A percentile compares a stretch with the other conserved stretches of the same genome.
These are phyloP conservation scores for Penicillium robsamsonii DNA, from an alignment of 495 filamentous ascomycete genomes.

Conservation along the genomic window DNA sequence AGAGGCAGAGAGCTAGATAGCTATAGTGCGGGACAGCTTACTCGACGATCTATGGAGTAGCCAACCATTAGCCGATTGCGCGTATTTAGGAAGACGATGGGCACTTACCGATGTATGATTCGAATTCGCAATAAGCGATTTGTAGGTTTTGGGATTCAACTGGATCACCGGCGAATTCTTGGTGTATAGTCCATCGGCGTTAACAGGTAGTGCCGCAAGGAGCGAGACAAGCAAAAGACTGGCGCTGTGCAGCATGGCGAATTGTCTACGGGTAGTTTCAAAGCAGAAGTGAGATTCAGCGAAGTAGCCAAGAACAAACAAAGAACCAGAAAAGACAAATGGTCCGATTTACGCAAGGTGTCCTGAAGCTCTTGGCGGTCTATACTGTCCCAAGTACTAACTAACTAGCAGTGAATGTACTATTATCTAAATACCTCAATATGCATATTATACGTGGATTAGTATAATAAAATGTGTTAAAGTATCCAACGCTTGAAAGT, in stretches of 20 bases:
- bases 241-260: constrained; percentile 27
- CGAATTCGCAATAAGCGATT: constrained; percentile 79
- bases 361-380: constrained; percentile 50
- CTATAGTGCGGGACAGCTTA: constrained; percentile 41
- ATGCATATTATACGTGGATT: not conserved
- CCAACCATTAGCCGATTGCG: constrained; percentile 20
- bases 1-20: constrained; percentile 2
- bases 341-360: constrained; percentile 39
- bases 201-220: constrained; percentile 59
- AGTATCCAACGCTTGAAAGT: not conserved
- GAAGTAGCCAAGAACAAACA: constrained; percentile 6
- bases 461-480: not conserved
- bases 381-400: not conserved
- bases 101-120: constrained; percentile 83
- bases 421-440: not conserved
- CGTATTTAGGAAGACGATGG: not conserved
- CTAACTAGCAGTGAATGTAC: not conserved
- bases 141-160: constrained; percentile 79
- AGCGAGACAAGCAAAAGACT: constrained; percentile 44
- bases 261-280: not conserved
- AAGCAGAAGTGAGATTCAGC: not conserved
- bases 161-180: constrained; percentile 88
- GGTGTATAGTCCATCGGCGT: constrained; percentile 73
- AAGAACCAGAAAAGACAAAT: constrained; percentile 13
- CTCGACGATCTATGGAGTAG: constrained; percentile 59